Evolutionary conservation across 2,329 filamentous ascomycete genomes (phyloP).

Genomic region (Sclerotinia minor): DNA sequence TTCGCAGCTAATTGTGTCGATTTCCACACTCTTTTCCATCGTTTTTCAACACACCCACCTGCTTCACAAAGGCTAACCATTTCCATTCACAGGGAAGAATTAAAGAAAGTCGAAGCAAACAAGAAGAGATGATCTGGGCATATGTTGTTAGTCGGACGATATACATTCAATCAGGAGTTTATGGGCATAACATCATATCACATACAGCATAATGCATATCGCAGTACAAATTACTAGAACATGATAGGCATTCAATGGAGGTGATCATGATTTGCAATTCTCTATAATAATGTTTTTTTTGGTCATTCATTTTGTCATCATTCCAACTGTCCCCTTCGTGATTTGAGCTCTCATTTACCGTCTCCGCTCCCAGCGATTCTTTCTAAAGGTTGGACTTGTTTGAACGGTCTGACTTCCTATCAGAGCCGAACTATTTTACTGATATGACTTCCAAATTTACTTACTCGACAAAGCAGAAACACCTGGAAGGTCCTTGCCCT

Average conservation of each 20-base stretch:
- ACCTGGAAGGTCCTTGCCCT: constrained; percentile 97
- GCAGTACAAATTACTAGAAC: constrained; percentile 15
- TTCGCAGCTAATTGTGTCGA: too few relatives aligned
- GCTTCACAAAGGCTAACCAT: background rate
- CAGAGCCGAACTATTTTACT: constrained; percentile 30
- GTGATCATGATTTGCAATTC: constrained; percentile 14
- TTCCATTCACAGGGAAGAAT: constrained; percentile 67
- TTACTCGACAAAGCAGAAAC: constrained; percentile 85
- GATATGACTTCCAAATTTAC: constrained; percentile 46
- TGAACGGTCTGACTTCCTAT: constrained; percentile 37
- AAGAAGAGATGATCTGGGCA: constrained; percentile 57
- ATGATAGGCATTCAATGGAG: constrained; percentile 8
- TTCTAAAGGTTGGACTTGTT: constrained; percentile 39
- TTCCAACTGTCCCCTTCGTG: constrained; percentile 35
- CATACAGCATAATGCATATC: constrained; percentile 11
- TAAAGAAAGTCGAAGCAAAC: constrained; percentile 86
- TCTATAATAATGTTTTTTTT: constrained; percentile 14
- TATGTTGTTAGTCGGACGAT: constrained; percentile 1
- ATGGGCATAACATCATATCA: constrained; percentile 18
- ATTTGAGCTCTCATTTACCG: constrained; percentile 32
- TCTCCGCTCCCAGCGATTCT: constrained; percentile 30
- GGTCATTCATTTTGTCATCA: constrained; percentile 21
- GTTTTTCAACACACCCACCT: background rate
- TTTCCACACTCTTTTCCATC: background rate
- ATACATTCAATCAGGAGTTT: constrained; percentile 10